Evolutionary conservation across 306 rosid genomes (phyloP).

Genomic region (Acacia melanoxylon): DNA sequence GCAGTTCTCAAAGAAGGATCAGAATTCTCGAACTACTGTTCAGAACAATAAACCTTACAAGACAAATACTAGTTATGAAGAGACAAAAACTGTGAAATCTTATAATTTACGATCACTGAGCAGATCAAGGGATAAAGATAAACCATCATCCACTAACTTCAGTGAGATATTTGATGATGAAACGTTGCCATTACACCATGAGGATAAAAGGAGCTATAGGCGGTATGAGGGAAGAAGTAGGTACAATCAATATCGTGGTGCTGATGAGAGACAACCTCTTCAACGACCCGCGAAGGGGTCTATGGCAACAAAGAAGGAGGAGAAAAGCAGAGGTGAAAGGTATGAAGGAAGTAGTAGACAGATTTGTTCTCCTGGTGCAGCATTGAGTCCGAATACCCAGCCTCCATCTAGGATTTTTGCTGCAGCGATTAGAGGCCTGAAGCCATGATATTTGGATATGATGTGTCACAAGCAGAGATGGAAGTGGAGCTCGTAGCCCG

Average conservation of each 20-base stretch:
- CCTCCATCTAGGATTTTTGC: slow-evolving; percentile 41
- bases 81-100: slow-evolving; percentile 29
- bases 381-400: background rate
- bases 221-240: slow-evolving; percentile 39
- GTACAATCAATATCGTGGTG: slow-evolving; percentile 23
- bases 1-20: slow-evolving; percentile 69
- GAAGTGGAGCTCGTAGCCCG: slow-evolving; percentile 5
- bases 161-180: slow-evolving; percentile 25
- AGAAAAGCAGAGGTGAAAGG: background rate
- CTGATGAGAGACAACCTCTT: slow-evolving; percentile 35
- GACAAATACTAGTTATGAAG: slow-evolving; percentile 24
- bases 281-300: slow-evolving; percentile 47
- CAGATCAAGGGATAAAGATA: slow-evolving; percentile 31
- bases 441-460: slow-evolving; percentile 32
- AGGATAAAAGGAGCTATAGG: slow-evolving; percentile 30
- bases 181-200: slow-evolving; percentile 25
- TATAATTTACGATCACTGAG: slow-evolving; percentile 33
- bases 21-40: slow-evolving; percentile 30
- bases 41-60: slow-evolving; percentile 9
- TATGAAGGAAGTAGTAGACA: background rate
- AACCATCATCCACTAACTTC: slow-evolving; percentile 21
- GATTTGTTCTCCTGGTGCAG: background rate
- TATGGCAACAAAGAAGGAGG: background rate
- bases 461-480: slow-evolving; percentile 16
- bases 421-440: slow-evolving; percentile 48